These are phyloP conservation scores for Cladophialophora chaetospira DNA, from an alignment of 2,329 filamentous ascomycete genomes.

Conservation along the genomic window DNA sequence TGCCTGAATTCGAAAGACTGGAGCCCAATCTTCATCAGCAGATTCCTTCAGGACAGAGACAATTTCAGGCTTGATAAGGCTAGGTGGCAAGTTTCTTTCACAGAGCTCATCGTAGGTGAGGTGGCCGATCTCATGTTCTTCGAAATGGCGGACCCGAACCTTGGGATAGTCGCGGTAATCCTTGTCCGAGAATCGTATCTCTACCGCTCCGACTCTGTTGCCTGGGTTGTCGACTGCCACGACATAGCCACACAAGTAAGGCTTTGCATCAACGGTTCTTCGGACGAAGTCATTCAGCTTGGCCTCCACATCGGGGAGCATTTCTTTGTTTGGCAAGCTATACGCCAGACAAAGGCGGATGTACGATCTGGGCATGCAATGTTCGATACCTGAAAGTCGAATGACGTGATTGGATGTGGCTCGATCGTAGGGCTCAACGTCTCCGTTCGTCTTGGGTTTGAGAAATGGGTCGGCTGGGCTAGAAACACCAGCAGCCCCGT, in stretches of 20 bases:
- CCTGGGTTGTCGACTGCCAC: slow-evolving; percentile 20
- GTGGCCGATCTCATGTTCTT: slow-evolving; percentile 24
- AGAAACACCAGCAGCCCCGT: neutral
- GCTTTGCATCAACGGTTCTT: slow-evolving; percentile 31
- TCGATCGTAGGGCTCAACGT: slow-evolving; percentile 2
- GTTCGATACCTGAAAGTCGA: slow-evolving; percentile 32
- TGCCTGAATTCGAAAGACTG: slow-evolving; percentile 31
- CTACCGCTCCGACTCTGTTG: slow-evolving; percentile 23
- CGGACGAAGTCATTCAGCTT: slow-evolving; percentile 27
- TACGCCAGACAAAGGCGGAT: slow-evolving; percentile 33
- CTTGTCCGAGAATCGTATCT: slow-evolving; percentile 31
- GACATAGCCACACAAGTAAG: slow-evolving; percentile 32
- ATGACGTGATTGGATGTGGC: slow-evolving; percentile 25
- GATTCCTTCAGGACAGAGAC: slow-evolving; percentile 30
- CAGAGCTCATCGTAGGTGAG: slow-evolving; percentile 32
- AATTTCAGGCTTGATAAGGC: slow-evolving; percentile 29
- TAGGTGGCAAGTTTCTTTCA: slow-evolving; percentile 26
- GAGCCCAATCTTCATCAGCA: slow-evolving; percentile 27
- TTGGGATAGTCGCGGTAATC: slow-evolving; percentile 30
- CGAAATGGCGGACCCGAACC: slow-evolving; percentile 27
- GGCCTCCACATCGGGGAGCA: slow-evolving; percentile 8
- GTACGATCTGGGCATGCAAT: slow-evolving; percentile 34
- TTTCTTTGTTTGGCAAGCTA: slow-evolving; percentile 16
- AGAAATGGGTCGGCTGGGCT: neutral
- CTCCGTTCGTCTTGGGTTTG: neutral